Evolutionary conservation across 192 early-diverging fungal species (phyloP), one percentile per base, ranked within the genome.

Genomic region (Coemansia sp.): DNA sequence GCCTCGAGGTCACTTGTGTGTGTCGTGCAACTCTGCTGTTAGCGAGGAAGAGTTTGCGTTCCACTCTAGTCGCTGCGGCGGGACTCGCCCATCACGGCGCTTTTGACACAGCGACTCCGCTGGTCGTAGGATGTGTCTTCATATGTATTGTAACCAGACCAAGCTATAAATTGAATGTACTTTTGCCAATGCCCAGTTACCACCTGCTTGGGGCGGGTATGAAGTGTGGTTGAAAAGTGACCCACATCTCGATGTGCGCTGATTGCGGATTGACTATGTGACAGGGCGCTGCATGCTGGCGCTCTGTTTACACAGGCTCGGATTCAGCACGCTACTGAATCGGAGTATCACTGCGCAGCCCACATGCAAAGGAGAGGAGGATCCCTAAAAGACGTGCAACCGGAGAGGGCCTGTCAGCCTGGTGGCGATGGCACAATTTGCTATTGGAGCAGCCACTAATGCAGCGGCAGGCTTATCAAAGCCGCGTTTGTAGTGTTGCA

Each of bases 31-130:
- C 56, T 34, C 34, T 18, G 36, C 36, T 37, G 56, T 58, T 13
- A 58, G 56, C 33, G 56, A 58, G 18, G 20, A 33, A 21, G 56
- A 58, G 34, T 58, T 36, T 23, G 34, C 56, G 33, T 58, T 58
- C n/a, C 56, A 58, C 34, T 16, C 56, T 4, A 58, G 56, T 21
- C 56, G 56, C 18, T 58, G 56, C 34, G 21, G 10, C 56, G 18
- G 5, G n/a, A 34, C 26, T 20, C 33, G 33, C 18, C 36, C 56
- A 37, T 1, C 56, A 18, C 36, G 20, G 33, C 56, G 35, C 34
- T 58, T 58, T 58, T 58, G 56, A 58, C n/a, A 7, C 56, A 21
- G 34, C 16, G 1, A 21, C 25, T n/a, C 26, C 26, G 16, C 12
- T 26, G 7, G 52, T 53, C 10, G 48, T 13, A 26, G 23, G 25